A percentile compares a stretch with the other conserved stretches of the same genome.
phyloP scores from a whole-genome alignment of 495 filamentous ascomycete species.

The Aspergillus ellipticus region DNA sequence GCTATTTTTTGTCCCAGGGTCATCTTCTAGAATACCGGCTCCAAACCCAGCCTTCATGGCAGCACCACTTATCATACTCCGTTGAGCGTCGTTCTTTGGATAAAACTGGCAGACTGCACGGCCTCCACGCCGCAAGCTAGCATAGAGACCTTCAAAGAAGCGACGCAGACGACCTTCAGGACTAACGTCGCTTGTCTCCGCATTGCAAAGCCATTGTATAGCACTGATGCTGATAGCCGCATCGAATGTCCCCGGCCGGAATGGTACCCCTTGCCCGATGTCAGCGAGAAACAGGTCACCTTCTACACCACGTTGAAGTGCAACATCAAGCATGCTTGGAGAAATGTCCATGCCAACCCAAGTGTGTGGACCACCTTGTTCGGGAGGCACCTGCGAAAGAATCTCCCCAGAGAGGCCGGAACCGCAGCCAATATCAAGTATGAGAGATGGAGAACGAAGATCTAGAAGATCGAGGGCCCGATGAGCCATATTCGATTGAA shows the following conservation, averaged over 20 bases:
- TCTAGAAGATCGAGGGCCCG: conserved; percentile 87
- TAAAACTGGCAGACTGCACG: conserved; percentile 97
- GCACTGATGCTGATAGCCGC: conserved; percentile 92
- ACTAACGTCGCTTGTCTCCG: conserved; percentile 78
- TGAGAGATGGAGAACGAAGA: conserved; percentile 73
- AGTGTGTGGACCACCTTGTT: conserved; percentile 78
- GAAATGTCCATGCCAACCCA: conserved; percentile 96
- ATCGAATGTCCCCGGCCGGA: conserved; percentile 89
- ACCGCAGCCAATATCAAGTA: conserved; percentile 94
- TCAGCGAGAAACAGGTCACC: conserved; percentile 90
- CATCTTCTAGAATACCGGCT: conserved; percentile 91
- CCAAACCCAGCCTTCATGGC: conserved; percentile 94
- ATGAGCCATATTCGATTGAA: conserved; percentile 90
- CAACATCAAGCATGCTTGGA: conserved; percentile 88
- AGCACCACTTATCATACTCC: conserved; percentile 82
- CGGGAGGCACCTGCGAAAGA: conserved; percentile 59
- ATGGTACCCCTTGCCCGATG: conserved; percentile 92
- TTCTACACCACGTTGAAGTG: conserved; percentile 84
- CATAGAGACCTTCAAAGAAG: conserved; percentile 92
- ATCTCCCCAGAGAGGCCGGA: conserved; percentile 94
- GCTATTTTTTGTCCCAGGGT: conserved; percentile 88
- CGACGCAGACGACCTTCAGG: conserved; percentile 69
- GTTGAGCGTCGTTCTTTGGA: conserved; percentile 89
- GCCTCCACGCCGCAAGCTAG: conserved; percentile 76
- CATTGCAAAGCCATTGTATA: conserved; percentile 97